Evolutionary conservation across 192 early-diverging fungal genomes (phyloP).

Genomic region (Backusella circina): DNA sequence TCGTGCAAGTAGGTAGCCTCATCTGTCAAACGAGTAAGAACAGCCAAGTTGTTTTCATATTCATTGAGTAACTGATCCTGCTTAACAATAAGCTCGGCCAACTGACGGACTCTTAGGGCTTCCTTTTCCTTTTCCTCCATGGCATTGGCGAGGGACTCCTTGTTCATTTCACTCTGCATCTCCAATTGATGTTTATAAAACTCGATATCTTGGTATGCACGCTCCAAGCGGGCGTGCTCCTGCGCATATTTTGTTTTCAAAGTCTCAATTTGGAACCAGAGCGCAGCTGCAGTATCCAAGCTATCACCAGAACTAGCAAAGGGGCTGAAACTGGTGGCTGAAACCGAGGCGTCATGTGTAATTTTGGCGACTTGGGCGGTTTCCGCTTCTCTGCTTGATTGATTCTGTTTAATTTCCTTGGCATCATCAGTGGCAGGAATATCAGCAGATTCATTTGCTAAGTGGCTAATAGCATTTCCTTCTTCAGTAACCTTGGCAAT

Average conservation of each 20-base stretch:
- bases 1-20: constrained; percentile 7
- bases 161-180: not conserved
- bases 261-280: constrained; percentile 5
- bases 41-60: constrained; percentile 6
- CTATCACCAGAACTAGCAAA: not conserved
- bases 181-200: constrained; percentile 5
- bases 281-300: not conserved
- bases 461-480: not conserved
- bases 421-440: not conserved
- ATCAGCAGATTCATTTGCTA: not conserved
- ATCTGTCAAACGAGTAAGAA: not conserved
- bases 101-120: constrained; percentile 2
- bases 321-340: not conserved
- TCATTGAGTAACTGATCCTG: constrained; percentile 15
- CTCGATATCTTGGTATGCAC: not conserved
- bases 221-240: not conserved
- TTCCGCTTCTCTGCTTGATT: not conserved
- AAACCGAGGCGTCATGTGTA: not conserved
- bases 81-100: constrained; percentile 3
- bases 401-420: not conserved
- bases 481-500: not conserved
- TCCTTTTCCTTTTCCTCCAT: constrained; percentile 6
- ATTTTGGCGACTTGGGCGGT: not conserved
- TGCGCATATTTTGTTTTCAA: constrained; percentile 6
- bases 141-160: not conserved